Base-by-base conservation (phyloP, 768 basidiomycete genomes). In the Hemileccinum rubropunctum region DNA sequence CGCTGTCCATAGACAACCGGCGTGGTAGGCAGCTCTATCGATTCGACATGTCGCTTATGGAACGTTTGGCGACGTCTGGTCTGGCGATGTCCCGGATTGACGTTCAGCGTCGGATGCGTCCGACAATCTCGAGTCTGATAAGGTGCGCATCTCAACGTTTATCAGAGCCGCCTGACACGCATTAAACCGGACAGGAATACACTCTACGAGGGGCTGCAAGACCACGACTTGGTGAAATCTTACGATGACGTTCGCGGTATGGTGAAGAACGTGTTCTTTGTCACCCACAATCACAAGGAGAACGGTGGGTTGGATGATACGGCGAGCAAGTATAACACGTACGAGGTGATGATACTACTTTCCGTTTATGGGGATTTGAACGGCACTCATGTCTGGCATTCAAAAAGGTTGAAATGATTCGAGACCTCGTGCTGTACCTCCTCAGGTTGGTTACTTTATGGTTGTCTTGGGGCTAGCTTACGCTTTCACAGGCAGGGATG, bases 11-110 rank as follows among this genome's bases (percentile, higher is more conserved):
- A 76, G 87, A 91, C 36, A 83, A 79, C 62, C 54, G 61, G n/a
- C 70, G 71, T 1, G 87, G 85, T 0, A 68, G 59, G 18, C 59
- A 74, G 36, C 58, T 88, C 5, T 88, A 76, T 67, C 79, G 75
- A 37, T 85, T 88, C 54, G 86, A 88, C 54, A 78, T 79, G 71
- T 87, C 84, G 1, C 71, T 89, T 1, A 88, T 91, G 84, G 88
- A 91, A 56, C 77, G 88, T 13, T 70, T 91, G 9, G 76, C 85
- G 0, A 60, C 56, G 6, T 73, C 72, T 20, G 80, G 82, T 9
- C 61, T 87, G 27, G 65, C 74, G 0, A 88, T 90, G 86, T 84
- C 86, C 2, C 76, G 75, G 32, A 81, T 90, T 12, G 74, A 84
- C 57, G 78, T 86, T 0, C 88, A 91, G 61, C 71, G 88, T 1